Base-by-base conservation (phyloP, 2,329 filamentous ascomycete genomes). In the Fusarium bulbicola region DNA sequence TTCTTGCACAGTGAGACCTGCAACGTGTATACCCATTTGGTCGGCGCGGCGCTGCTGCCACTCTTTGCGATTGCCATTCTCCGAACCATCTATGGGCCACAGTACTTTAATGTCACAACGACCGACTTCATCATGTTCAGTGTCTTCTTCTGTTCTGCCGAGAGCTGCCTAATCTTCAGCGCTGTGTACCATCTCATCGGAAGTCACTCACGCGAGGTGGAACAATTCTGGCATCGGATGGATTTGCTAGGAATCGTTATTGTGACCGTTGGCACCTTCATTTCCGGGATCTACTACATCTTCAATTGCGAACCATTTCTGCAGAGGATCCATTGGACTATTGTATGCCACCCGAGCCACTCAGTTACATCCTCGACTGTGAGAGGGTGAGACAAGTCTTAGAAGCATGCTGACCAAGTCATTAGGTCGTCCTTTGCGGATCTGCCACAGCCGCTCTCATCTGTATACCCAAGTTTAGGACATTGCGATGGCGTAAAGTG, bases 1-100 rank as follows among this genome's bases (percentile, higher is more conserved):
- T 59, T 59, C 57, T 59, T 59, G 3, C 45, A 52, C 10, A 52
- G 52, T 59, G 28, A 59, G 57, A 42, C 57, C 36, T 59, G 26
- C 45, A 59, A 59, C 12, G 28, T 59, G 1, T 59, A 59, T 12
- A 59, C 57, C 2, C 36, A 59, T 52, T 18, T 59, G 11, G n/a
- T 59, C 4, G 45, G 57, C 5, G 57, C 45, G 12, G 5, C 18
- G 14, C 1, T 59, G 0, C 45, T 59, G 18, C 57, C 57, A 40
- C 28, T 52, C n/a, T 59, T 52, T 34, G 36, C 57, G n/a, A 1
- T 9, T 10, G 1, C 36, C 2, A 53, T 42, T n/a, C 45, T 59
- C 45, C n/a, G 6, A 34, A 34, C 26, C 1, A 26, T 59, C 0
- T n/a, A 42, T 34, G 6, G 21, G 21, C 16, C n/a, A 42, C n/a